Conservation (phyloP, 2,329 filamentous ascomycete species). For the Teratosphaeria nubilosa region DNA sequence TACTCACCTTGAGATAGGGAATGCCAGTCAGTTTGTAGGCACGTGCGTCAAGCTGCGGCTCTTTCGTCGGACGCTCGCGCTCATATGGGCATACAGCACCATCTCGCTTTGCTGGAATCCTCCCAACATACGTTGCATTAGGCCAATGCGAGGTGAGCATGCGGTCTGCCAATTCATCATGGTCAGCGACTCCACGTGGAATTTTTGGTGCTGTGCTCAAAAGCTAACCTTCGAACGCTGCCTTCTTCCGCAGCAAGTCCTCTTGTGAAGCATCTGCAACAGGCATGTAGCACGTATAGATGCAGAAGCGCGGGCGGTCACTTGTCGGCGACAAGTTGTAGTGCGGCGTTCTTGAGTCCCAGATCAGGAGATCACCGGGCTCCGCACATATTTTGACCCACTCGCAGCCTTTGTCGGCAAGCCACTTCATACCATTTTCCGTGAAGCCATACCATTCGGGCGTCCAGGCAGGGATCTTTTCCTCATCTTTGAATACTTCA, state of each 20-base stretch:
- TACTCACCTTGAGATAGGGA: slow-evolving; percentile 15
- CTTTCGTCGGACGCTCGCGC: slow-evolving; percentile 13
- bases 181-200: not conserved
- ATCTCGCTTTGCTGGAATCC: slow-evolving; percentile 18
- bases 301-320: slow-evolving; percentile 8
- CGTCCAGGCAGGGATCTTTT: slow-evolving; percentile 22
- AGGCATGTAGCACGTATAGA: slow-evolving; percentile 19
- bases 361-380: slow-evolving; percentile 11
- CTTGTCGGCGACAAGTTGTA: slow-evolving; percentile 20
- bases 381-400: slow-evolving; percentile 10
- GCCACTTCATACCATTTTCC: slow-evolving; percentile 18
- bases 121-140: slow-evolving; percentile 21
- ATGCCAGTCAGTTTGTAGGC: slow-evolving; percentile 39
- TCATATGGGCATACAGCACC: slow-evolving; percentile 24
- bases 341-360: slow-evolving; percentile 16
- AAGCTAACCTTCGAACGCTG: slow-evolving; percentile 6
- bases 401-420: slow-evolving; percentile 10
- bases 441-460: slow-evolving; percentile 24
- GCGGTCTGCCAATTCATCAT: slow-evolving; percentile 6
- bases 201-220: not conserved
- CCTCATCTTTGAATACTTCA: slow-evolving; percentile 16
- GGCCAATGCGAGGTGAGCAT: slow-evolving; percentile 19
- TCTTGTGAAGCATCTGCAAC: slow-evolving; percentile 18
- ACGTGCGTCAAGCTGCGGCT: slow-evolving; percentile 30
- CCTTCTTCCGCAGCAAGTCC: slow-evolving; percentile 13